Conservation (phyloP, 768 basidiomycete species). For the Lanmaoa pseudosensibilis region DNA sequence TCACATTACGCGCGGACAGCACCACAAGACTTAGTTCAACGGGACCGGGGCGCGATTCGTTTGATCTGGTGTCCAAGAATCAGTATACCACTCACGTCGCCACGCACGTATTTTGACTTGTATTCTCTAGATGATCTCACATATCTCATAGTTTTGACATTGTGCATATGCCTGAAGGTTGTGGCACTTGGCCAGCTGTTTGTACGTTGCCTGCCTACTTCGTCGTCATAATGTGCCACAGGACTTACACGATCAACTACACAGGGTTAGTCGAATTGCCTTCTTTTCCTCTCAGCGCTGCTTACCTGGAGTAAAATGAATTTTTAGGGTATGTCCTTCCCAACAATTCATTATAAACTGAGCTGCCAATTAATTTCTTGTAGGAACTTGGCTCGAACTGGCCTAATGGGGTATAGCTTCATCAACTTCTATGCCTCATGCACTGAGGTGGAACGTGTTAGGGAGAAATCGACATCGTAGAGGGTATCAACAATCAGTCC, state of each 20-base stretch:
- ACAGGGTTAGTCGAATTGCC: slow-evolving; percentile 17
- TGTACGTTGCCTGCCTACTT: slow-evolving; percentile 25
- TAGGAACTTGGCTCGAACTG: slow-evolving; percentile 32
- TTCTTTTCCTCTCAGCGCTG: background rate
- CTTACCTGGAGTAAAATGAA: background rate
- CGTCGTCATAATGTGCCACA: background rate
- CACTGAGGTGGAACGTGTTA: background rate
- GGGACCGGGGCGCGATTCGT: slow-evolving; percentile 38
- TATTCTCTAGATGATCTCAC: background rate
- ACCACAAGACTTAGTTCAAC: slow-evolving; percentile 30
- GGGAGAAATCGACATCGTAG: slow-evolving; percentile 37
- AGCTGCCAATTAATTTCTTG: background rate
- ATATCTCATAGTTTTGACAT: slow-evolving; percentile 34
- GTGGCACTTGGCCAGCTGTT: slow-evolving; percentile 41
- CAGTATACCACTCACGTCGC: slow-evolving; percentile 37
- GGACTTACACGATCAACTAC: background rate
- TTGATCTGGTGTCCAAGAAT: slow-evolving; percentile 31
- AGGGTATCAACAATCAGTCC: slow-evolving; percentile 34
- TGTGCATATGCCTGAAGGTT: slow-evolving; percentile 39
- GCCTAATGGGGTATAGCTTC: slow-evolving; percentile 17
- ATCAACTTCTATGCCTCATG: background rate
- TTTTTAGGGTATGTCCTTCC: slow-evolving; percentile 20
- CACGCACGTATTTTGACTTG: slow-evolving; percentile 18
- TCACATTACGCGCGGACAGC: slow-evolving; percentile 37
- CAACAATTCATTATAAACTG: background rate